Conservation (phyloP, 495 filamentous ascomycete species). For the Astrocystis sublimbata region DNA sequence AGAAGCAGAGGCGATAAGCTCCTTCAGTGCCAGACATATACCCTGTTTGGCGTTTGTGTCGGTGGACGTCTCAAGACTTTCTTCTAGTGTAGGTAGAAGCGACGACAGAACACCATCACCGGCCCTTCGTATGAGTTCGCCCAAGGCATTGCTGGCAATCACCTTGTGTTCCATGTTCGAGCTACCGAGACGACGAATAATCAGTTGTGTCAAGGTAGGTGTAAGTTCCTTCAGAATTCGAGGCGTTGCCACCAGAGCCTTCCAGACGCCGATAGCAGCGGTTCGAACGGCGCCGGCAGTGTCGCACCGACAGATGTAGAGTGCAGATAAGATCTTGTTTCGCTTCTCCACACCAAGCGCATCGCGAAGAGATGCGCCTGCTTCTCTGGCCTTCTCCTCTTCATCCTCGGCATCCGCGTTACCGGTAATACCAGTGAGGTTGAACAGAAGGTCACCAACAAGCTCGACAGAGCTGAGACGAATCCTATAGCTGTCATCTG, state of each 20-base stretch:
- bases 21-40: constrained; percentile 92
- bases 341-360: constrained; percentile 92
- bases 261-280: constrained; percentile 93
- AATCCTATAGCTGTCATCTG: constrained; percentile 94
- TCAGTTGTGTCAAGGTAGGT: constrained; percentile 87
- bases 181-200: constrained; percentile 91
- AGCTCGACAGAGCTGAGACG: constrained; percentile 96
- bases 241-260: constrained; percentile 90
- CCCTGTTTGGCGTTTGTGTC: constrained; percentile 96
- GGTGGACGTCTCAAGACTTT: constrained; percentile 81
- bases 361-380: constrained; percentile 87
- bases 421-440: constrained; percentile 90
- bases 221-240: constrained; percentile 92
- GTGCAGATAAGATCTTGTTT: constrained; percentile 89
- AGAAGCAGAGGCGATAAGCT: constrained; percentile 90
- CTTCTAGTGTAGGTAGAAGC: constrained; percentile 87
- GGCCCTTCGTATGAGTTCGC: constrained; percentile 94
- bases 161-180: constrained; percentile 98
- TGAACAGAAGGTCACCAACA: constrained; percentile 96
- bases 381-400: constrained; percentile 76
- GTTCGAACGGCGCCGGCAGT: constrained; percentile 89
- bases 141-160: constrained; percentile 94
- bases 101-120: constrained; percentile 89
- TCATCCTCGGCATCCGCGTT: constrained; percentile 73
- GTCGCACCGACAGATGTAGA: constrained; percentile 98